Conservation (phyloP, 352 stramenopile genomes). For the Phytophthora chlamydospora region DNA sequence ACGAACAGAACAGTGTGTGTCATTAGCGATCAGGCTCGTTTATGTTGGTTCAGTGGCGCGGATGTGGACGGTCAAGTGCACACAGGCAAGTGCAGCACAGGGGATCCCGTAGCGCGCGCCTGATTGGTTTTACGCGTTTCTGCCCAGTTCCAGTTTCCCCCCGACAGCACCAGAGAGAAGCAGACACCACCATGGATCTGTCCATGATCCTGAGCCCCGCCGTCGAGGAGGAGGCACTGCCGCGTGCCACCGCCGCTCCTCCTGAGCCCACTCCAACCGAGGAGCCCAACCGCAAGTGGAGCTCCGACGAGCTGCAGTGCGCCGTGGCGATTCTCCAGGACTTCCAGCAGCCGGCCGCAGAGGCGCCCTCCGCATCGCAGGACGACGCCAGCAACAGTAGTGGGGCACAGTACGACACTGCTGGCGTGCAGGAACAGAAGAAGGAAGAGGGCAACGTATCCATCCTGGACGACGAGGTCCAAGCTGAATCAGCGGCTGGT, state of each 20-base stretch:
- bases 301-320: conserved; percentile 14
- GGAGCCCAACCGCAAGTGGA: background rate
- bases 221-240: background rate
- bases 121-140: conserved; percentile 12
- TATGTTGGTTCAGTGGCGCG: conserved; percentile 2
- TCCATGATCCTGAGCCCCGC: conserved; percentile 8
- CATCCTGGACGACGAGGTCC: conserved; percentile 5
- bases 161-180: conserved; percentile 1
- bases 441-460: background rate
- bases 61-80: no score
- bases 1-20: conserved; percentile 1
- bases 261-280: background rate
- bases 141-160: conserved; percentile 16
- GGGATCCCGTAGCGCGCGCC: conserved; percentile 15
- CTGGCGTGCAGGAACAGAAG: background rate
- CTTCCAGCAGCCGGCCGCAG: conserved; percentile 8
- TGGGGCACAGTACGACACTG: background rate
- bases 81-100: background rate
- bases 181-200: conserved; percentile 1
- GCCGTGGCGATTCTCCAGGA: conserved; percentile 14
- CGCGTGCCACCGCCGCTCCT: background rate
- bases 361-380: background rate
- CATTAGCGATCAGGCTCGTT: background rate
- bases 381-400: background rate
- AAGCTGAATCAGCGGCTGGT: conserved; percentile 4